A percentile compares a stretch with the other conserved stretches of the same genome.
These are phyloP conservation scores for Coccomyxa sp. DNA, from an alignment of 139 green algal species.

Conservation along the genomic window DNA sequence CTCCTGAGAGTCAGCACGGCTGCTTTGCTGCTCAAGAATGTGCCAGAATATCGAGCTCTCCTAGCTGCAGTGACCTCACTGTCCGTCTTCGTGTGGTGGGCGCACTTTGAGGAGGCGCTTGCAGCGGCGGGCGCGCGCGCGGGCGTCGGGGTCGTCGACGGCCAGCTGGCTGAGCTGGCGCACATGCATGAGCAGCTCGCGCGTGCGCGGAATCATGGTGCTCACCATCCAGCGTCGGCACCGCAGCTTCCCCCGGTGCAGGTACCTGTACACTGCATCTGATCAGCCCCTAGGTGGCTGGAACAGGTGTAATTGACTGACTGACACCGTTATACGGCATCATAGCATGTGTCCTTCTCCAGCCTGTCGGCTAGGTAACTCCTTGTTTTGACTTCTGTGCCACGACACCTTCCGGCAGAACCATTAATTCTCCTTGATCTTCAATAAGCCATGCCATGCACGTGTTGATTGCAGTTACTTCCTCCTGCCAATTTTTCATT, in stretches of 20 bases:
- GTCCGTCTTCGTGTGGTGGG: no score
- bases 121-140: conserved; percentile 6
- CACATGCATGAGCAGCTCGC: conserved; percentile 20
- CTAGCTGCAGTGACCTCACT: no score
- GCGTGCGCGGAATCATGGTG: conserved; percentile 5
- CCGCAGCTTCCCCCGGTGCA: conserved; percentile 15
- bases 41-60: no score
- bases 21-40: no score
- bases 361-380: no score
- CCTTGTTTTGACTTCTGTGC: not conserved
- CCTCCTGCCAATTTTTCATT: no score
- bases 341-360: no score
- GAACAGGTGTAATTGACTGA: not conserved
- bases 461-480: no score
- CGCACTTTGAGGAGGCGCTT: conserved; percentile 6
- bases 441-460: no score
- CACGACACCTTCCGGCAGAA: not conserved
- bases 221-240: not conserved
- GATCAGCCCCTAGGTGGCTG: not conserved
- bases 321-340: not conserved
- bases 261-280: not conserved
- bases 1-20: no score
- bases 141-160: not conserved
- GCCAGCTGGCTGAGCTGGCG: conserved; percentile 10
- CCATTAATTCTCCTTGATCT: no score